Evolutionary conservation across 495 filamentous ascomycete species (phyloP), one percentile per base, ranked within the genome.

Genomic region (Hypoxylon fragiforme): DNA sequence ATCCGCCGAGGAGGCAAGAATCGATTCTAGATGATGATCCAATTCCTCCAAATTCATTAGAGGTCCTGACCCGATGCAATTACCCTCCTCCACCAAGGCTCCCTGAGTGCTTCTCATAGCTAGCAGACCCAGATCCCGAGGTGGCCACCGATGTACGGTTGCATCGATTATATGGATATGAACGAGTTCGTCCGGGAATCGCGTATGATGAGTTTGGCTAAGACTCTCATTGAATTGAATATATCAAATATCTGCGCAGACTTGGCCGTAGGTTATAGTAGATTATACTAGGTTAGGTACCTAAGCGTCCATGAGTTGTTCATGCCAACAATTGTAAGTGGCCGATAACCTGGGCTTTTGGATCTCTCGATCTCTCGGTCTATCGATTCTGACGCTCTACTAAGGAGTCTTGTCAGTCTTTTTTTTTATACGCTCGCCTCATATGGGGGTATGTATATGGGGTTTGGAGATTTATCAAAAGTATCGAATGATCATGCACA

Each of bases 201-300:
- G 65, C 39, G 45, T 50, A 61, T 53, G 44, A 50, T 50, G 52
- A 59, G 40, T 36, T 63, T 55, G 34, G 52, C 52, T 40, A 44
- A 63, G 52, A 50, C 42, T 68, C 65, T 56, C 65, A 65, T 65
- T 68, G 65, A 68, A 47, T n/a, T n/a, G n/a, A n/a, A n/a, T n/a
- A n/a, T 60, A 43, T 43, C 18, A 44, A 37, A 16, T 53, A 47
- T 45, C 34, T 37, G 28, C n/a, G 9, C 26, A 15, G 14, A 58
- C n/a, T 38, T 41, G 42, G 42, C 37, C 32, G 18, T 18, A 41
- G 34, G 44, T 19, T 49, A 40, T 50, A 38, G n/a, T n/a, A n/a
- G n/a, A n/a, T n/a, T n/a, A n/a, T n/a, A n/a, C n/a, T n/a, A n/a
- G n/a, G n/a, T n/a, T n/a, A n/a, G n/a, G n/a, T n/a, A n/a, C n/a